A percentile compares a stretch with the other conserved stretches of the same genome.
phyloP scores from a whole-genome alignment of 2,329 filamentous ascomycete genomes.

The Pseudonectria foliicola region DNA sequence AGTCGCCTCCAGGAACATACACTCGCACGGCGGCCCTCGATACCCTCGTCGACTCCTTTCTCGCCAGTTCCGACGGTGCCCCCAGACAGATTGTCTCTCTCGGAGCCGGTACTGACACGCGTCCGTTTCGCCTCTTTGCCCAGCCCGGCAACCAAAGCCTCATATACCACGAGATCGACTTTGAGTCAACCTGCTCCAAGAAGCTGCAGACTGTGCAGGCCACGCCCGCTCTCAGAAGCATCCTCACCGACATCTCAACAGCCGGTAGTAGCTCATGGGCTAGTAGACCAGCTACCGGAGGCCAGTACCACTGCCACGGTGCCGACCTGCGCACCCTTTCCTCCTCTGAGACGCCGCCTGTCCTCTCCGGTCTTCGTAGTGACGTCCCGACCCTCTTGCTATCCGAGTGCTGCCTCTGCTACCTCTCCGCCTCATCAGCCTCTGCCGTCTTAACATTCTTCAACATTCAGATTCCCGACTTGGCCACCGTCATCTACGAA shows the following conservation, averaged over 20 bases:
- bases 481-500: conserved; percentile 74
- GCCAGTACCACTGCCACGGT: conserved; percentile 51
- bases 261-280: conserved; percentile 34
- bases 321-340: conserved; percentile 61
- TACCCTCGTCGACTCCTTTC: conserved; percentile 64
- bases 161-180: conserved; percentile 90
- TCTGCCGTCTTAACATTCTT: conserved; percentile 60
- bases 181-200: conserved; percentile 61
- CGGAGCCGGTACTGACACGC: conserved; percentile 88
- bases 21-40: conserved; percentile 81
- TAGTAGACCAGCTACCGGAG: conserved; percentile 31
- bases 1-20: conserved; percentile 67
- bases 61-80: conserved; percentile 35
- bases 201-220: conserved; percentile 54
- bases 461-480: conserved; percentile 38
- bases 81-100: conserved; percentile 79
- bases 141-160: conserved; percentile 36
- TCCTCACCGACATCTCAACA: conserved; percentile 29
- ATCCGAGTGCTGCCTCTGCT: conserved; percentile 94
- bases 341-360: neutral
- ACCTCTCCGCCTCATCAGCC: conserved; percentile 63
- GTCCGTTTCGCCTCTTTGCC: conserved; percentile 68
- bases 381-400: conserved; percentile 73
- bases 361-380: conserved; percentile 38
- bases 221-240: conserved; percentile 32